Evolutionary conservation across 768 basidiomycete species (phyloP), one percentile per base, ranked within the genome.

Genomic region (Termitomyces sp.): DNA sequence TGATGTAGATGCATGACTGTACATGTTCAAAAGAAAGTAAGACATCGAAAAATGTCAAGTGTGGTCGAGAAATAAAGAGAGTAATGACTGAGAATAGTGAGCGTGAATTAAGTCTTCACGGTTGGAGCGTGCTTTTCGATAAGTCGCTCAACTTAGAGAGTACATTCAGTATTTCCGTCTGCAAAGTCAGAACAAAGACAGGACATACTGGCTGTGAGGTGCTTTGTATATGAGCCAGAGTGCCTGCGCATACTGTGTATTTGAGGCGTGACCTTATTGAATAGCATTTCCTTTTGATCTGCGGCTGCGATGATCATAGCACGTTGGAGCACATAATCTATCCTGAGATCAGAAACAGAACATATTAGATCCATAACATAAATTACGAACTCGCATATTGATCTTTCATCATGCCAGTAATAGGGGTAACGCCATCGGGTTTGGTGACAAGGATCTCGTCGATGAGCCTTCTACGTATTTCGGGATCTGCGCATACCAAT

Each of bases 251-350:
- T 87, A 67, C 72, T 83, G 32, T 76, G 74, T 26, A 95, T 75
- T 60, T 92, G 83, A 20, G 86, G 83, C 37, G 81, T 79, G 31
- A 92, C 83, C 63, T 79, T 78, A 59, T 68, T 75, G 61, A 86
- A 81, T 34, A 95, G 71, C 12, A 70, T 68, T 49, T 87, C 85
- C 69, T 82, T 83, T 72, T 95, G 93, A 26, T 88, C 81, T 16
- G 80, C 84, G 60, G 87, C 87, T 4, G 82, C 85, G 20, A 87
- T 80, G 22, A 73, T 73, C 53, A 95, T 73, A 2, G 90, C 88
- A 31, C 88, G 82, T 68, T 94, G 92, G 44, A 94, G 78, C 58
- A 94, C 92, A 67, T 93, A 94, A 70, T 94, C 91, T 93, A 47
- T 41, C 44, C 55, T 31, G 3, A 51, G 55, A 56, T 59, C 46